Conservation (phyloP, 2,329 filamentous ascomycete species). For the Boeremia lycopersici region DNA sequence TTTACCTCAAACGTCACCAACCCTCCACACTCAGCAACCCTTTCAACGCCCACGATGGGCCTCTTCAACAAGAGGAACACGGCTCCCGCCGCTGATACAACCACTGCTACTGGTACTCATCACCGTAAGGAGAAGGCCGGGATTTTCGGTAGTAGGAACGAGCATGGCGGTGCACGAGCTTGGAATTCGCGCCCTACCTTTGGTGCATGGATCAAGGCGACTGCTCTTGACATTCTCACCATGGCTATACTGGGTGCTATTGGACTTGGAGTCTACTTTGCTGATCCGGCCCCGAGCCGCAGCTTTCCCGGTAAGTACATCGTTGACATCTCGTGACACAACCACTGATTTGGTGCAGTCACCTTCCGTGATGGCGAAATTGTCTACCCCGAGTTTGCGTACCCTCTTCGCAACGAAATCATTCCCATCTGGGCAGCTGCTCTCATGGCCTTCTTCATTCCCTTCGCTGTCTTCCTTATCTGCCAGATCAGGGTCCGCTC, state of each 20-base stretch:
- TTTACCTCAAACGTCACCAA: constrained; percentile 2
- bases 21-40: constrained; percentile 2
- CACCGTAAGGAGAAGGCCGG: constrained; percentile 37
- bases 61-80: constrained; percentile 47
- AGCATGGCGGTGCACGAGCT: constrained; percentile 21
- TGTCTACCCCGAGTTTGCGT: constrained; percentile 72
- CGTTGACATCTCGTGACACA: not conserved
- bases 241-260: constrained; percentile 70
- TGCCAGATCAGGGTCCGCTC: constrained; percentile 68
- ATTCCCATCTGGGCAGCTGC: constrained; percentile 72
- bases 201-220: constrained; percentile 72
- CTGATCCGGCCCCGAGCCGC: constrained; percentile 68
- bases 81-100: constrained; percentile 44
- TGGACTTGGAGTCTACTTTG: constrained; percentile 71
- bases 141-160: constrained; percentile 29
- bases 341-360: constrained; percentile 44
- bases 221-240: constrained; percentile 70
- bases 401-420: constrained; percentile 72
- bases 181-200: constrained; percentile 59
- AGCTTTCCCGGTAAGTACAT: constrained; percentile 61
- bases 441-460: constrained; percentile 67
- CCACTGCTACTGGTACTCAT: constrained; percentile 39
- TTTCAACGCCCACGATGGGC: constrained; percentile 38
- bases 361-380: constrained; percentile 70
- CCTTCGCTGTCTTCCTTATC: constrained; percentile 67